Evolutionary conservation across 192 early-diverging fungal species (phyloP).

Genomic region (Allomyces macrogynus): DNA sequence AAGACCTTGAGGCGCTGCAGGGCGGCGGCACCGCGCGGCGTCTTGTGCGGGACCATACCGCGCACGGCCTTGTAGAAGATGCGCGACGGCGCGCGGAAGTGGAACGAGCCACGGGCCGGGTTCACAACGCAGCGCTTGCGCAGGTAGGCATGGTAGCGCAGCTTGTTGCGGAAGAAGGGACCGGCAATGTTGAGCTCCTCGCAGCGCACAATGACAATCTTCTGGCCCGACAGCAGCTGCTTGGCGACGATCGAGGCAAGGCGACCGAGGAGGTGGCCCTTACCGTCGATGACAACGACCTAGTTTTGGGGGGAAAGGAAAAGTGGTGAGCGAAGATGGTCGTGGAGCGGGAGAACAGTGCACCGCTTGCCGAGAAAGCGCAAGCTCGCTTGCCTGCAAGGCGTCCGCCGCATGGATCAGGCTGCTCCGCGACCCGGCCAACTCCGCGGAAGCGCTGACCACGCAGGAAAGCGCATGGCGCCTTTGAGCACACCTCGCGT

Average conservation of each 20-base stretch:
- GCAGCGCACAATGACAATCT: constrained; percentile 90
- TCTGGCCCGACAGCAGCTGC: constrained; percentile 93
- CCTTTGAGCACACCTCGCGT: too few species aligned
- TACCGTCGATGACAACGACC: constrained; percentile 97
- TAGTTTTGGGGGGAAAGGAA: constrained; percentile 10
- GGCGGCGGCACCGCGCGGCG: constrained; percentile 88
- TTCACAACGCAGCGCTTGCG: constrained; percentile 96
- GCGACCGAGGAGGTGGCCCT: constrained; percentile 95
- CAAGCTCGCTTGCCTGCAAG: too few species aligned
- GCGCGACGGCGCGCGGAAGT: constrained; percentile 93
- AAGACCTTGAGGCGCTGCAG: constrained; percentile 97
- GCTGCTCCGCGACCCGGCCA: too few species aligned
- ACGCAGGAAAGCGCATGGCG: too few species aligned
- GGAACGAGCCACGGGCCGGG: constrained; percentile 91
- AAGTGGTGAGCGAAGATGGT: too few species aligned
- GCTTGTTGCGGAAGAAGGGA: constrained; percentile 98
- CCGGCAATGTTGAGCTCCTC: constrained; percentile 98
- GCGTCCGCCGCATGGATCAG: too few species aligned
- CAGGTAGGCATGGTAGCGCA: constrained; percentile 89
- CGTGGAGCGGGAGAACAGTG: too few species aligned
- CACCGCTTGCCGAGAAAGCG: too few species aligned
- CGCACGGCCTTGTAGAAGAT: constrained; percentile 94
- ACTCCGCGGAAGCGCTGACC: too few species aligned
- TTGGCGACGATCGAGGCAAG: constrained; percentile 94
- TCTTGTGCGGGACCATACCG: constrained; percentile 99